phyloP scores from a whole-genome alignment of 2,329 filamentous ascomycete genomes.

The Colletotrichum tanaceti region DNA sequence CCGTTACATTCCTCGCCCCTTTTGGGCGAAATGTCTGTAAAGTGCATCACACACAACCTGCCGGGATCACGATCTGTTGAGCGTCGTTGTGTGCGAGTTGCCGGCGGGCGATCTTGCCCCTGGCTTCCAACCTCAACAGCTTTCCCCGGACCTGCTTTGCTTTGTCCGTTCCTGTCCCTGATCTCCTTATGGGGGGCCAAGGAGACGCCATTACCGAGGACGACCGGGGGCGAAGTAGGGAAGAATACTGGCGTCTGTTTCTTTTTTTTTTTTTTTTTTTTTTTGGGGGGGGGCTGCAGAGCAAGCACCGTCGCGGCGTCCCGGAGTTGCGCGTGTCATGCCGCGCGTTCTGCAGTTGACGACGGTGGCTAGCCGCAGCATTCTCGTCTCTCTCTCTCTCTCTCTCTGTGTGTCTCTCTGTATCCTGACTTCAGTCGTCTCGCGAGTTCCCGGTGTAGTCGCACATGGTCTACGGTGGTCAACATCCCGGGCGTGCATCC shows the following conservation, averaged over 20 bases:
- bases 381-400: conserved; percentile 6
- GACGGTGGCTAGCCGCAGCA: conserved; percentile 20
- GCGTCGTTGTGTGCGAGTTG: neutral
- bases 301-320: conserved; percentile 3
- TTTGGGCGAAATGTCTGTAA: conserved; percentile 11
- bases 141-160: conserved; percentile 8
- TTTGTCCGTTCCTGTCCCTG: conserved; percentile 16
- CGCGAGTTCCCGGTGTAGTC: conserved; percentile 7
- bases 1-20: conserved; percentile 5
- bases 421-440: conserved; percentile 4
- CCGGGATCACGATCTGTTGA: conserved; percentile 27
- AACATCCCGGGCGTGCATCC: neutral
- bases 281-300: no score
- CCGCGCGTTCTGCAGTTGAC: conserved; percentile 22
- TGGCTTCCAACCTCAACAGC: neutral
- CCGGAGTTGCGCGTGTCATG: conserved; percentile 32
- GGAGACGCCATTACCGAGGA: conserved; percentile 7
- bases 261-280: no score
- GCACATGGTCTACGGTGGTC: neutral
- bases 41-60: conserved; percentile 13
- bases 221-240: neutral
- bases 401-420: conserved; percentile 19
- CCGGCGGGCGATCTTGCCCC: conserved; percentile 4
- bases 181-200: neutral
- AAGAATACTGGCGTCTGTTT: neutral